Base-by-base conservation (phyloP, 768 basidiomycete genomes). In the Naematelia encephala region DNA sequence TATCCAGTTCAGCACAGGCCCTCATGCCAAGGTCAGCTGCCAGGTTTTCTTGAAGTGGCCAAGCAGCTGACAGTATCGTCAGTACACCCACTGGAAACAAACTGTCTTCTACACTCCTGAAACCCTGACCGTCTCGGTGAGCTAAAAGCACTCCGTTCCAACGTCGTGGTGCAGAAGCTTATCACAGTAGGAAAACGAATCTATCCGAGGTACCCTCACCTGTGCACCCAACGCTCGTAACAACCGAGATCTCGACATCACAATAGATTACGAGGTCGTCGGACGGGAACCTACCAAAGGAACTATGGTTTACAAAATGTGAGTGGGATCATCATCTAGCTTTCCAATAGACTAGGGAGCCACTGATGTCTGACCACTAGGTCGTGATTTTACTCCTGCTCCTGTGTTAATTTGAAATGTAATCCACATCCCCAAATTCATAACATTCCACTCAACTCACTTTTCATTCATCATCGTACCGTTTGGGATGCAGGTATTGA, bases 1-100 rank as follows among this genome's bases (percentile, higher is more conserved):
- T 74, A 86, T 93, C 62, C 85, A 86, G 70, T 99, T 99, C 79
- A 94, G 91, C 47, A 99, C 96, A 12, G 96, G 96, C 12, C 96
- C 96, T 13, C 96, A 98, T 70, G 90, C 93, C 56, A 88, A 91
- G 78, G 91, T 92, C 68, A 76, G 90, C 60, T 23, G 19, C 16
- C 14, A 29, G 30, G 26, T 10, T 51, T 44, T 21, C 23, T 27
- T 44, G 26, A 42, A 12, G 25, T 3, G 13, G 21, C 29, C 30
- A 3, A n/a, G 0, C 10, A 34, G 54, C 58, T 62, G 52, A 63
- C 39, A 50, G 12, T 43, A 27, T 23, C 34, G n/a, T 3, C 22
- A 70, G 72, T 79, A 79, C 75, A 80, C 79, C 2, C 79, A 79
- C 67, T 77, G 75, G 79, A 78, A 79, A 62, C 75, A 97, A 84